These are phyloP conservation scores for Macadamia tetraphylla DNA, from an alignment of 164 flowering plant genomes.

Conservation along the genomic window DNA sequence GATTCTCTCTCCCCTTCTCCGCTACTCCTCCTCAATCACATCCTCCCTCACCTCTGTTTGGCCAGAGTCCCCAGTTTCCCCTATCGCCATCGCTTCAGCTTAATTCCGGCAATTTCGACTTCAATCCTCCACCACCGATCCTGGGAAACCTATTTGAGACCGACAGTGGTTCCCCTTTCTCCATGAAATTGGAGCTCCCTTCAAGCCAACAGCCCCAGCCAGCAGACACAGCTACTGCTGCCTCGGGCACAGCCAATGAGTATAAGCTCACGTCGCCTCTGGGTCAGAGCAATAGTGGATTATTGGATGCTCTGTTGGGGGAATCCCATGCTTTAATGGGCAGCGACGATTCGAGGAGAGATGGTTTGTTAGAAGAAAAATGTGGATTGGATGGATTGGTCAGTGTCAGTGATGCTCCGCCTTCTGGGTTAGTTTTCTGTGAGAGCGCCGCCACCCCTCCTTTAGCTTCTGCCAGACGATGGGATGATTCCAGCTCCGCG, in stretches of 20 bases:
- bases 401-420: not conserved
- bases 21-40: not conserved
- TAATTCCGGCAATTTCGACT: constrained; percentile 5
- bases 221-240: constrained; percentile 11
- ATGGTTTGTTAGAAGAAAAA: constrained; percentile 5
- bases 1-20: no score
- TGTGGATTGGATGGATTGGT: constrained; percentile 11
- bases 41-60: not conserved
- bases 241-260: not conserved
- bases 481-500: constrained; percentile 10
- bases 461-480: constrained; percentile 6
- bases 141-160: constrained; percentile 4
- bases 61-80: not conserved
- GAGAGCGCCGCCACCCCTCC: constrained; percentile 2
- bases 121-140: constrained; percentile 2
- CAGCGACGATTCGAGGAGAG: constrained; percentile 6
- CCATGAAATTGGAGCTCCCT: constrained; percentile 35
- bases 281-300: constrained; percentile 21
- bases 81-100: not conserved
- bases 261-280: not conserved
- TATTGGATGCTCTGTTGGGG: constrained; percentile 39
- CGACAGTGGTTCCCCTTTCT: constrained; percentile 1
- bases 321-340: constrained; percentile 29
- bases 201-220: constrained; percentile 29
- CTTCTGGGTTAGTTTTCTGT: constrained; percentile 1